These are phyloP conservation scores for Leishmania braziliensis DNA, from an alignment of 208 protist genomes.

Conservation along the genomic window DNA sequence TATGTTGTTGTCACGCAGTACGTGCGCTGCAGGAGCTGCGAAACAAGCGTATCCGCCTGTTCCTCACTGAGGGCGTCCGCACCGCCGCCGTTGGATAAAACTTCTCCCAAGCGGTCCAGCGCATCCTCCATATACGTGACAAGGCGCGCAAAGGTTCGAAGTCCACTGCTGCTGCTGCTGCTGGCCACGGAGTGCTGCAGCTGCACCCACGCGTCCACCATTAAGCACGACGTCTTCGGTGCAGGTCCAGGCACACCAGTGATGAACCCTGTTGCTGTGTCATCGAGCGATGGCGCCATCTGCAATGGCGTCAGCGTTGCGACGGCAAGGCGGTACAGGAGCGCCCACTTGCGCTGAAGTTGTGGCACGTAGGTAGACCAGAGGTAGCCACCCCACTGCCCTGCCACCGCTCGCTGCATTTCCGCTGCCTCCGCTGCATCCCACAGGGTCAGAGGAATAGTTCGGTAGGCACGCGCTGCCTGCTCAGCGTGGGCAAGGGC, in stretches of 20 bases:
- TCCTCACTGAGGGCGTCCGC: neutral
- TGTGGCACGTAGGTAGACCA: constrained; percentile 26
- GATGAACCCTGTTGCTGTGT: constrained; percentile 1
- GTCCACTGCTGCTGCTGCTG: neutral
- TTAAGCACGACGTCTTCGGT: constrained; percentile 5
- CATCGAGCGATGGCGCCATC: constrained; percentile 7
- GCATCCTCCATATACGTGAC: constrained; percentile 3
- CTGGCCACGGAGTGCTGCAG: constrained; percentile 10
- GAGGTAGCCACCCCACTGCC: constrained; percentile 24
- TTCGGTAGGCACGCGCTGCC: neutral
- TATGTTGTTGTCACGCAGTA: constrained; percentile 30
- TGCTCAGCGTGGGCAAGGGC: constrained; percentile 13
- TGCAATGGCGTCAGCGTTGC: constrained; percentile 13
- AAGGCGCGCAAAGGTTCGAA: constrained; percentile 6
- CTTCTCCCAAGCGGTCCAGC: neutral
- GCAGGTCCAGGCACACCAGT: constrained; percentile 7
- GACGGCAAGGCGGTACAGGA: constrained; percentile 18
- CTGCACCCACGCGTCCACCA: constrained; percentile 29
- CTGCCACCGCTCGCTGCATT: constrained; percentile 14
- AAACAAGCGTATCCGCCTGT: neutral
- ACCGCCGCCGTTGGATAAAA: neutral
- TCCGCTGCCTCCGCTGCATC: constrained; percentile 12
- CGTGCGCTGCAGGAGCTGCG: constrained; percentile 8
- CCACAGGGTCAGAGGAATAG: neutral
- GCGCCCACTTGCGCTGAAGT: constrained; percentile 34